phyloP scores from a whole-genome alignment of 2,329 filamentous ascomycete genomes.

The Nakataea oryzae region DNA sequence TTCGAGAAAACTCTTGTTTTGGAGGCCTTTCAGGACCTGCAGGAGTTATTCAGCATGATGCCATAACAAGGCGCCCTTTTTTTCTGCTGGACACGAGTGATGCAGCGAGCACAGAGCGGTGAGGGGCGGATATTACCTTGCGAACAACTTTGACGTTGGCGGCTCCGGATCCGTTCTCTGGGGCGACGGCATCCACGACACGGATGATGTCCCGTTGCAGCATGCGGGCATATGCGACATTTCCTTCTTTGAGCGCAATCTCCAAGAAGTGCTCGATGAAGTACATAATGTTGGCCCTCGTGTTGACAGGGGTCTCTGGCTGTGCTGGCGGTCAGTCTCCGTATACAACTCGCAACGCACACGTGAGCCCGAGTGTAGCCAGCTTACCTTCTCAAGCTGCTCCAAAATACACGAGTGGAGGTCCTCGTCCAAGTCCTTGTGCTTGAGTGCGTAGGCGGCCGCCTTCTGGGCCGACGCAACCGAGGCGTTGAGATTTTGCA shows the following conservation, averaged over 20 bases:
- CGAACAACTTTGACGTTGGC: slow-evolving; percentile 91
- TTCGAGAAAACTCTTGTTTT: slow-evolving; percentile 63
- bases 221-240: slow-evolving; percentile 81
- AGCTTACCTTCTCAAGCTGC: slow-evolving; percentile 69
- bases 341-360: not conserved
- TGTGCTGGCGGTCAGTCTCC: slow-evolving; percentile 5
- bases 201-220: slow-evolving; percentile 87
- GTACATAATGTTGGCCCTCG: slow-evolving; percentile 96
- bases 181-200: slow-evolving; percentile 86
- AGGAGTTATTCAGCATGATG: not conserved
- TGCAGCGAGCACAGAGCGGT: not conserved
- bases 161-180: slow-evolving; percentile 74
- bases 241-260: slow-evolving; percentile 64
- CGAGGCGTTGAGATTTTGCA: slow-evolving; percentile 85
- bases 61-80: too few relatives aligned
- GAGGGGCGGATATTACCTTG: slow-evolving; percentile 40
- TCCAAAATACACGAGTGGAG: slow-evolving; percentile 95
- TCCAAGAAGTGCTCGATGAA: slow-evolving; percentile 95
- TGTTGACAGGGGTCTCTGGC: slow-evolving; percentile 82
- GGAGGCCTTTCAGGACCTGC: slow-evolving; percentile 59
- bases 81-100: too few relatives aligned
- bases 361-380: not conserved
- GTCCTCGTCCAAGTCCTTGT: slow-evolving; percentile 92
- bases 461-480: slow-evolving; percentile 85
- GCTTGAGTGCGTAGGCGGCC: slow-evolving; percentile 87